phyloP scores from a whole-genome alignment of 345 rosid species.

The Eutrema japonicum region DNA sequence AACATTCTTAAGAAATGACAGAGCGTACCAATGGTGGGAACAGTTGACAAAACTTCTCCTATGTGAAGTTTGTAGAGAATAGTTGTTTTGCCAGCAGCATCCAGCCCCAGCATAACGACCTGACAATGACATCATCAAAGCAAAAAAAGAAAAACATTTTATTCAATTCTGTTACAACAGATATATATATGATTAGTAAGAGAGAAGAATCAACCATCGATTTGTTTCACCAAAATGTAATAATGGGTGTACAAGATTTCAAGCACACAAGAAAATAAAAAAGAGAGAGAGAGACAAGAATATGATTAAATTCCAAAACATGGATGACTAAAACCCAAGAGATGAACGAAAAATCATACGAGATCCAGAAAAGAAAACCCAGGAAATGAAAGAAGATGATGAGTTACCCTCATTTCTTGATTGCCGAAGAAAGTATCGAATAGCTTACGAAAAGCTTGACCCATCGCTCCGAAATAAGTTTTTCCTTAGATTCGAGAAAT shows the following conservation, averaged over 20 bases:
- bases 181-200: not conserved
- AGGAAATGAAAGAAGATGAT: slow-evolving; percentile 24
- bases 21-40: slow-evolving; percentile 87
- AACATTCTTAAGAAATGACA: not conserved
- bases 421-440: slow-evolving; percentile 90
- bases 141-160: not conserved
- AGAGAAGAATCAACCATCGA: not conserved
- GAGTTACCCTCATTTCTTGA: slow-evolving; percentile 82
- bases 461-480: slow-evolving; percentile 50
- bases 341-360: not conserved
- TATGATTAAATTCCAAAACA: not conserved
- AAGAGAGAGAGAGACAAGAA: not conserved
- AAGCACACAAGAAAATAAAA: not conserved
- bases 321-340: slow-evolving; percentile 3
- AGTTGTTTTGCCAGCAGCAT: slow-evolving; percentile 98
- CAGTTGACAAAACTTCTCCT: slow-evolving; percentile 98
- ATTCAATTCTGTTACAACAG: not conserved
- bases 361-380: slow-evolving; percentile 12
- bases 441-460: slow-evolving; percentile 91
- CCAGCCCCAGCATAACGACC: slow-evolving; percentile 99
- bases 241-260: not conserved
- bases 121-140: slow-evolving; percentile 42
- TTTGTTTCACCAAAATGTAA: not conserved
- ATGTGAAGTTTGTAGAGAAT: slow-evolving; percentile 96
- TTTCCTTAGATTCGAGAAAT: not conserved